phyloP scores from a whole-genome alignment of 441 rosid genomes.

The Manihot esculenta region DNA sequence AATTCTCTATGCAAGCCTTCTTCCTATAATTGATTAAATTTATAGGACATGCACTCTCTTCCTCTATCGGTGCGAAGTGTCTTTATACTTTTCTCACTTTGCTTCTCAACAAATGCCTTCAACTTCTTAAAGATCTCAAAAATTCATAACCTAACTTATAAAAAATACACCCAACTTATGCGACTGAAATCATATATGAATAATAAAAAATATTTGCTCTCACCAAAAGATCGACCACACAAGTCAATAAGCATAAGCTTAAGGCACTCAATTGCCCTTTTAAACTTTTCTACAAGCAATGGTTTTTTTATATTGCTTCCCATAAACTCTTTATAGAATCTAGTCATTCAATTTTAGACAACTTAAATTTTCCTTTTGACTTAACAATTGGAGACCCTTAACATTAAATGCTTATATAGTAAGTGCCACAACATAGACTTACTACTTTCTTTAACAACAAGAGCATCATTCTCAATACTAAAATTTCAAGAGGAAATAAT shows the following conservation, averaged over 20 bases:
- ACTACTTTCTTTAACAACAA: too few species aligned
- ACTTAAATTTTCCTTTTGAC: background rate
- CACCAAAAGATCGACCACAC: background rate
- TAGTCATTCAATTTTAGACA: too few species aligned
- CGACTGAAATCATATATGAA: too few species aligned
- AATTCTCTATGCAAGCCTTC: background rate
- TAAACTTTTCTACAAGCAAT: background rate
- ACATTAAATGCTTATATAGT: background rate
- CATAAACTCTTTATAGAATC: background rate
- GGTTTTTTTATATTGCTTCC: background rate
- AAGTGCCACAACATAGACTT: too few species aligned
- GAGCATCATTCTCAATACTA: too few species aligned
- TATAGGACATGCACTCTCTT: background rate
- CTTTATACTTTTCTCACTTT: background rate
- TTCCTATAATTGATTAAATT: background rate
- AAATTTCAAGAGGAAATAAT: background rate
- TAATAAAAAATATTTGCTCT: background rate
- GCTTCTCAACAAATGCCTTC: background rate
- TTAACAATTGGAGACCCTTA: background rate
- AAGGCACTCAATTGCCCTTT: background rate
- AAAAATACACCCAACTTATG: background rate
- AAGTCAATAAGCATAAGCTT: background rate
- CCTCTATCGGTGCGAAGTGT: too few species aligned
- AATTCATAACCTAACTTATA: background rate
- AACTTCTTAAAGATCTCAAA: background rate